These are phyloP conservation scores for Macrolepiota albuminosa DNA, from an alignment of 768 basidiomycete species.

Conservation along the genomic window DNA sequence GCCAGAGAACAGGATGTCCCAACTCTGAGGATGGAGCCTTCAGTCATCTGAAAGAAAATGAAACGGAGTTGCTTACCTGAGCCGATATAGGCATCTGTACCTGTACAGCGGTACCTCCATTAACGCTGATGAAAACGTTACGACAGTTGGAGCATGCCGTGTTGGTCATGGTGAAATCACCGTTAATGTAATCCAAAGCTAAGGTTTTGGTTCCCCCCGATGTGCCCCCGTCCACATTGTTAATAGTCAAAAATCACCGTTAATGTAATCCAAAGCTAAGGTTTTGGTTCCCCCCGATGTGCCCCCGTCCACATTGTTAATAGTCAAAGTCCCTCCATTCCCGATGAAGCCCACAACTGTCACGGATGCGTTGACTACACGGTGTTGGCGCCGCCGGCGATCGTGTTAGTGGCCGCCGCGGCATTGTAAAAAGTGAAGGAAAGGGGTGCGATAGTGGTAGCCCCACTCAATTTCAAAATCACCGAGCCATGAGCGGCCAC, in stretches of 20 bases:
- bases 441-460: conserved; percentile 20
- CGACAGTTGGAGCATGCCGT: conserved; percentile 46
- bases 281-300: conserved; percentile 36
- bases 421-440: conserved; percentile 32
- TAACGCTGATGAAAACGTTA: conserved; percentile 41
- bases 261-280: conserved; percentile 43
- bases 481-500: conserved; percentile 30
- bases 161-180: conserved; percentile 36
- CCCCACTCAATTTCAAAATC: conserved; percentile 32
- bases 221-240: conserved; percentile 35
- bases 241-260: conserved; percentile 40
- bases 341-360: conserved; percentile 39
- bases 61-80: conserved; percentile 26
- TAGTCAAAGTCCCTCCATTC: conserved; percentile 37
- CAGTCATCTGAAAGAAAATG: not conserved
- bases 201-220: conserved; percentile 39
- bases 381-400: conserved; percentile 34
- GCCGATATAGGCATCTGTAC: conserved; percentile 44
- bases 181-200: conserved; percentile 45
- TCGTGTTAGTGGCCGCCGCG: conserved; percentile 26
- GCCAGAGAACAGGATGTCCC: conserved; percentile 39
- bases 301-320: conserved; percentile 38
- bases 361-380: conserved; percentile 29
- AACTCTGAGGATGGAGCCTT: conserved; percentile 26
- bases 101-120: conserved; percentile 37